Conservation (phyloP, 306 rosid genomes). For the Malus sieversii region DNA sequence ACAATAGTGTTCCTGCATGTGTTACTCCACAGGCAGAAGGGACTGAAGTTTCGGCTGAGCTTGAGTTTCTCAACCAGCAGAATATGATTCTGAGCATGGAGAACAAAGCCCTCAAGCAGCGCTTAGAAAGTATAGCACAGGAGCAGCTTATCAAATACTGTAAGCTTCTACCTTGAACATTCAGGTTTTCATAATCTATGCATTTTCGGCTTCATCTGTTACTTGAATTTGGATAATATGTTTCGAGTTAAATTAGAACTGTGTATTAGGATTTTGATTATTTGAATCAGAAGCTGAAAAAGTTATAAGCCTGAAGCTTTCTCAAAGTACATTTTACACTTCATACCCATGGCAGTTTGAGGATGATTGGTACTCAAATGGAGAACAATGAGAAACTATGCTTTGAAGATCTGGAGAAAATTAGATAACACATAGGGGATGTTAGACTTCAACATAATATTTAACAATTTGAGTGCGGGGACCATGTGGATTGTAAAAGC, state of each 20-base stretch:
- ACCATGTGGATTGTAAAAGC: not conserved
- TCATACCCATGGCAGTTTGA: not conserved
- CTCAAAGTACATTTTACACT: not conserved
- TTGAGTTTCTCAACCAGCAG: slow-evolving; percentile 93
- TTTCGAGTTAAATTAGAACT: not conserved
- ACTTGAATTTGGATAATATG: not conserved
- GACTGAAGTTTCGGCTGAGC: slow-evolving; percentile 87
- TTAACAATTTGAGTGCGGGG: not conserved
- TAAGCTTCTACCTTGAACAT: slow-evolving; percentile 37
- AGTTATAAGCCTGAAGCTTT: not conserved
- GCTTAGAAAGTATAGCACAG: slow-evolving; percentile 83
- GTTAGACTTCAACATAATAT: not conserved
- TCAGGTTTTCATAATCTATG: slow-evolving; percentile 1
- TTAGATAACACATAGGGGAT: not conserved
- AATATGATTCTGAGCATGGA: slow-evolving; percentile 88
- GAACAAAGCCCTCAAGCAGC: slow-evolving; percentile 95
- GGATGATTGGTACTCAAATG: not conserved
- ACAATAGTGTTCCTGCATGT: slow-evolving; percentile 14
- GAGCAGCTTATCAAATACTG: slow-evolving; percentile 92
- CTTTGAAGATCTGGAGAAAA: not conserved
- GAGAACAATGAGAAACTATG: not conserved
- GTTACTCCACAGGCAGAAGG: slow-evolving; percentile 70
- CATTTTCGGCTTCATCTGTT: not conserved
- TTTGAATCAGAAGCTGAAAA: not conserved
- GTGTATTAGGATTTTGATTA: not conserved